Base-by-base conservation (phyloP, 176 grass and related monocot species). In the Paspalum notatum region DNA sequence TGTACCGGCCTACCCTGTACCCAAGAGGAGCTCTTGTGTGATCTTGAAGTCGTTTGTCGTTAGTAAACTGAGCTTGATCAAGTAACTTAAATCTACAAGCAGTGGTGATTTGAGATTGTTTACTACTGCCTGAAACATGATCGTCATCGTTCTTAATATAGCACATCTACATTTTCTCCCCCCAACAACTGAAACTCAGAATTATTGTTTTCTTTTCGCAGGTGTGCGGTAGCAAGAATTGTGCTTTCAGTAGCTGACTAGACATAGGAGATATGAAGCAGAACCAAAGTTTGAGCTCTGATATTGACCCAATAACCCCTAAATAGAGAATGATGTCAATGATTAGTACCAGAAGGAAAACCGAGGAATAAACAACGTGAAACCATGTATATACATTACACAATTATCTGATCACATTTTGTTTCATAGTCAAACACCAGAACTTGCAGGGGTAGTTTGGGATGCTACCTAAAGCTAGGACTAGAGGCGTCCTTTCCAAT, bases 391-490 rank as follows among this genome's bases (percentile, higher is more conserved):
- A 76, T 82, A 62, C 26, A 46, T 70, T 24, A 76, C 76, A 62
- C 26, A 39, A 53, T 66, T 56, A 27, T 58, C 20, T n/a, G 39
- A 21, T 27, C 38, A 68, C 55, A 62, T 81, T 80, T 26, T 12
- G 3, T 76, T 85, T 81, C 77, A 10, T 78, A 75, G 82, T 70
- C 70, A 85, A 80, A 85, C 71, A 76, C 71, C 54, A 55, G 21
- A 80, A 76, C 48, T 62, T 58, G 41, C 71, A 56, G 75, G 17
- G 75, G 64, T 54, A 81, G 87, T 77, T 85, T 43, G 56, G 17
- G 71, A 80, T 89, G 87, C 71, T 71, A 65, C 77, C 87, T 77
- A 85, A 89, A 85, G 87, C 82, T 49, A 76, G 71, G 77, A 72
- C 83, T 85, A 72, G 78, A 82, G 72, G 65, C 53, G 82, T 85